Conservation (phyloP, 2,329 filamentous ascomycete genomes). For the Domatiomyces globalis region DNA sequence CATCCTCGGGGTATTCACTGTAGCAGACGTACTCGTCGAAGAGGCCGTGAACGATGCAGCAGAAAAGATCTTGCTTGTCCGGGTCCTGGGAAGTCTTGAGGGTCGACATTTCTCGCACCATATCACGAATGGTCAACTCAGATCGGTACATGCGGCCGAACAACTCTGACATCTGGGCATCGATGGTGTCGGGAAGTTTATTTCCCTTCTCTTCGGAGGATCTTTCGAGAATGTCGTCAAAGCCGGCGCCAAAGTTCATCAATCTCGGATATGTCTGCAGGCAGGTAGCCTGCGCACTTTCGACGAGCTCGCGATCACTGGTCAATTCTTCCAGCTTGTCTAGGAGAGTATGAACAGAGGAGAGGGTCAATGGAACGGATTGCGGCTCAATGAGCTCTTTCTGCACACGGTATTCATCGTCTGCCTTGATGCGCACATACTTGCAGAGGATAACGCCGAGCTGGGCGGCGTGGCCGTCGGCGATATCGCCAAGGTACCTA, state of each 20-base stretch:
- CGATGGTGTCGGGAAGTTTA: slow-evolving; percentile 60
- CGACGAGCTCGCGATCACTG: slow-evolving; percentile 52
- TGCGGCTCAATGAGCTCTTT: slow-evolving; percentile 52
- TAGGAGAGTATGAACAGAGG: slow-evolving; percentile 69
- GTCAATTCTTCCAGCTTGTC: slow-evolving; percentile 60
- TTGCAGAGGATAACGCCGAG: slow-evolving; percentile 45
- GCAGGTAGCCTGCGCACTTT: slow-evolving; percentile 69
- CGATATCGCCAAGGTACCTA: slow-evolving; percentile 58
- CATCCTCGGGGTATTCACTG: slow-evolving; percentile 88
- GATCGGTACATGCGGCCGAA: slow-evolving; percentile 97
- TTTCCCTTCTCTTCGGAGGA: slow-evolving; percentile 68
- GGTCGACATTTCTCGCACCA: slow-evolving; percentile 67
- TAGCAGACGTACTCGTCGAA: slow-evolving; percentile 98
- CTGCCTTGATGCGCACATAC: slow-evolving; percentile 72
- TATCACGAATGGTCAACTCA: slow-evolving; percentile 70
- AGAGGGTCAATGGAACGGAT: slow-evolving; percentile 65
- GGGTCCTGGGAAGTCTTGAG: slow-evolving; percentile 81
- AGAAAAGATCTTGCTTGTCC: slow-evolving; percentile 83
- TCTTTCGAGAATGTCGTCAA: slow-evolving; percentile 76
- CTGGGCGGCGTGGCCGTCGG: slow-evolving; percentile 9
- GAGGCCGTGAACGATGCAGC: slow-evolving; percentile 94
- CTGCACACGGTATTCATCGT: slow-evolving; percentile 63
- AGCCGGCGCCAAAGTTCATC: slow-evolving; percentile 91
- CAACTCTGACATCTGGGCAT: slow-evolving; percentile 88
- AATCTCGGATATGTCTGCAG: slow-evolving; percentile 85